These are phyloP conservation scores for Solanum clarkiae DNA, from an alignment of 257 asterid genomes.

Conservation along the genomic window DNA sequence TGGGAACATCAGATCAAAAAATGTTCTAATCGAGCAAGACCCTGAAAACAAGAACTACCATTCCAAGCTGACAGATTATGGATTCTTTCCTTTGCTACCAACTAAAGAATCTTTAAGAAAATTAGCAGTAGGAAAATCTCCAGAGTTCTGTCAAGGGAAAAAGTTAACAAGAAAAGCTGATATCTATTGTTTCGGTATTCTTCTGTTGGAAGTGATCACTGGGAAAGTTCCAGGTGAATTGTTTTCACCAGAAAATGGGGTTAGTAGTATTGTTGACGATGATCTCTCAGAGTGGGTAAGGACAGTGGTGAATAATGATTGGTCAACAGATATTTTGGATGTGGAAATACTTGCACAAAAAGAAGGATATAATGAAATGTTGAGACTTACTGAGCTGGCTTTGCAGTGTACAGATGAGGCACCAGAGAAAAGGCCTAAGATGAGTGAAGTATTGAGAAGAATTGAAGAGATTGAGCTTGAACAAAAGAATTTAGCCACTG, in stretches of 20 bases:
- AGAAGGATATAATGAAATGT: slow-evolving; percentile 51
- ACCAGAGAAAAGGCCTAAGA: slow-evolving; percentile 41
- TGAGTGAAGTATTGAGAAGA: slow-evolving; percentile 28
- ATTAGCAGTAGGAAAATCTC: slow-evolving; percentile 36
- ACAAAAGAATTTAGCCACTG: neutral
- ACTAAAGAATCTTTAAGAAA: slow-evolving; percentile 11
- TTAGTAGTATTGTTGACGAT: neutral
- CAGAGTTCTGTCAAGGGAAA: slow-evolving; percentile 32
- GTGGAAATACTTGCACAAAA: slow-evolving; percentile 43
- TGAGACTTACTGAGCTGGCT: slow-evolving; percentile 51
- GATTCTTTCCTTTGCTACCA: slow-evolving; percentile 29
- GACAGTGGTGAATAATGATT: slow-evolving; percentile 31
- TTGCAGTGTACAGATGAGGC: slow-evolving; percentile 41
- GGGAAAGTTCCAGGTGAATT: slow-evolving; percentile 26
- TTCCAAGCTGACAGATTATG: slow-evolving; percentile 57
- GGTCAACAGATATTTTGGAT: slow-evolving; percentile 72
- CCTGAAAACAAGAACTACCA: neutral
- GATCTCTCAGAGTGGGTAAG: slow-evolving; percentile 61
- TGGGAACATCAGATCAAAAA: slow-evolving; percentile 63
- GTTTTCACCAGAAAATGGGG: neutral
- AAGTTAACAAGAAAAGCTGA: slow-evolving; percentile 44
- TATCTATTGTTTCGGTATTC: slow-evolving; percentile 56
- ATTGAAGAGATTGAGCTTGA: slow-evolving; percentile 19
- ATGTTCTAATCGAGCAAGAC: slow-evolving; percentile 22
- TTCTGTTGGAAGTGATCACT: slow-evolving; percentile 49